Base-by-base conservation (phyloP, 2,329 filamentous ascomycete species). In the Dactylellina drechsleri region DNA sequence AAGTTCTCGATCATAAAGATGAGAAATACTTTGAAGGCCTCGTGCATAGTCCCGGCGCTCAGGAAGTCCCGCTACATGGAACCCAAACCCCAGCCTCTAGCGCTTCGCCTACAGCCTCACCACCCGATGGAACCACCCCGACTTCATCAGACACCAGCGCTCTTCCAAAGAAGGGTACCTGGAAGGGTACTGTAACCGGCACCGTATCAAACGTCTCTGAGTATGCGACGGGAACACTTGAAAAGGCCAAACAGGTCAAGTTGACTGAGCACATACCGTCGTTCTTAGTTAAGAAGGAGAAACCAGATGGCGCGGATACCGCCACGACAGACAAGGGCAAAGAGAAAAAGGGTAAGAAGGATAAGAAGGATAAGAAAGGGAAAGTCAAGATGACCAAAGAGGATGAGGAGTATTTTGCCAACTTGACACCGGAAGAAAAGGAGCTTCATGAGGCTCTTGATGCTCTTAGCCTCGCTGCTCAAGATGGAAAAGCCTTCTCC, bases 381-480 rank as follows among this genome's bases (percentile, higher is more conserved):
- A 80, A 78, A 41, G 79, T 76, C 8, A 80, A 80, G 36, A 52
- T 43, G 43, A 53, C 26, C 43, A 68, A 54, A 31, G 66, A 76
- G 47, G 61, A 71, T 2, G 53, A 70, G 40, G 53, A 70, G 23
- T 54, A 76, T 57, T 45, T 66, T 64, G 66, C 45, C 54, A 77
- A 67, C 7, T 5, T 75, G 18, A 76, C 72, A 20, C 52, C 56
- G 78, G 89, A 92, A 79, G 84, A 89, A 76, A 85, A 88, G 65
- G 95, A 97, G 79, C 87, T 98, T 73, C 88, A 87, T 45, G 86
- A 87, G 31, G 88, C 97, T 20, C 89, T 99, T 28, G 91, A 96
- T 80, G 87, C 91, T 52, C 86, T 99, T 76, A 93, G 96, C 80
- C 88, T 96, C 36, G 88, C 91, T 4, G 91, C 92, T 4, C 87